Evolutionary conservation across 228 moss, liverwort and hornwort species (phyloP).

Genomic region (Sphagnum magellanicum): DNA sequence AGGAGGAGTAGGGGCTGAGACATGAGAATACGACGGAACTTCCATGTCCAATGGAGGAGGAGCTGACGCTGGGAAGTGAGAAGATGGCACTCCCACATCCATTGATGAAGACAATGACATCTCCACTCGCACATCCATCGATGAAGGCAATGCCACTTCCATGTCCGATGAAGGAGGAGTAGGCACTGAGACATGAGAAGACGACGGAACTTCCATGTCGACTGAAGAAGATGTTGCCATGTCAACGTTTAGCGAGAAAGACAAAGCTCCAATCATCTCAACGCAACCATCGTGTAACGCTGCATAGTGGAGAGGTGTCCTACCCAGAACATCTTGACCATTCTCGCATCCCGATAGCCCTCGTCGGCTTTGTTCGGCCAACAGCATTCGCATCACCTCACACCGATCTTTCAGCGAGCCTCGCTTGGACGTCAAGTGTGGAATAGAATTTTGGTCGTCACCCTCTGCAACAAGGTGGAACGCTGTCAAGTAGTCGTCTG

Average conservation of each 20-base stretch:
- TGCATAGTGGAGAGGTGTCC: slow-evolving; percentile 48
- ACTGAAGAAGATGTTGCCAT: too few species aligned
- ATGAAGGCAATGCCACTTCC: too few species aligned
- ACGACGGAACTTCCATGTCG: too few species aligned
- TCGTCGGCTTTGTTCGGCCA: slow-evolving; percentile 27
- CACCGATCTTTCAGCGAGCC: slow-evolving; percentile 26
- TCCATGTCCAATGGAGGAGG: too few species aligned
- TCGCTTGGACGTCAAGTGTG: slow-evolving; percentile 18
- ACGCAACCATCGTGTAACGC: slow-evolving; percentile 21
- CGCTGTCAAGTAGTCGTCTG: slow-evolving; percentile 34
- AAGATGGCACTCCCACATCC: too few species aligned
- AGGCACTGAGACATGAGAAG: too few species aligned
- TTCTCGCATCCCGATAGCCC: slow-evolving; percentile 27
- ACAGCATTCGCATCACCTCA: slow-evolving; percentile 20
- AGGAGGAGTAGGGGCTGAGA: too few species aligned
- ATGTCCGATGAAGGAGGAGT: too few species aligned
- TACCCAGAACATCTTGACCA: slow-evolving; percentile 27
- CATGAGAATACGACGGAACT: too few species aligned
- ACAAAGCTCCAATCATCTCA: slow-evolving; percentile 34
- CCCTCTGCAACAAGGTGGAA: slow-evolving; percentile 42
- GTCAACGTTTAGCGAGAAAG: slow-evolving; percentile 9
- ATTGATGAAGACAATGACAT: too few species aligned
- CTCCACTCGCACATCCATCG: too few species aligned
- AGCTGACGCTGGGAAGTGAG: too few species aligned
- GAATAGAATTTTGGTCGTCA: slow-evolving; percentile 12